A percentile compares a stretch with the other conserved stretches of the same genome.
Conservation (phyloP, 768 basidiomycete genomes). For the Xerocomus spinulosus region DNA sequence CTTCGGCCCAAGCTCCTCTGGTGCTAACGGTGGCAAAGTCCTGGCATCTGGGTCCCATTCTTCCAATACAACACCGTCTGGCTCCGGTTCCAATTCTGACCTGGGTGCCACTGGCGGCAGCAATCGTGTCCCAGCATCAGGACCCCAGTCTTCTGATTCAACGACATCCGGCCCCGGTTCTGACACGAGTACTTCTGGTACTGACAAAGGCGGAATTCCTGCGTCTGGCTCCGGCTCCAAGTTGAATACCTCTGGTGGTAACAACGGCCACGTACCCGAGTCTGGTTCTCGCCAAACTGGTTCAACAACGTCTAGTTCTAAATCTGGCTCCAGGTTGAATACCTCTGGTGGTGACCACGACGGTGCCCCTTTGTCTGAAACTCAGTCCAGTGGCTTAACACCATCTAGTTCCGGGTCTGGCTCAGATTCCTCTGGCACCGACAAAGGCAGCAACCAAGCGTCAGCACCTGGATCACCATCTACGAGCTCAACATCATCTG, state of each 20-base stretch:
- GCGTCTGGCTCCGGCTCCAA: neutral
- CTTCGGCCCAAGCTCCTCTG: no score
- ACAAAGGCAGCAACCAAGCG: no score
- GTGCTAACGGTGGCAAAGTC: no score
- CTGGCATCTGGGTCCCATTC: no score
- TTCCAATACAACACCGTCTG: no score
- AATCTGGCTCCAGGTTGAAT: neutral
- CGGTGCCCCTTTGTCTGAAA: neutral
- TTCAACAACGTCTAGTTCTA: constrained; percentile 1
- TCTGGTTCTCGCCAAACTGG: no score
- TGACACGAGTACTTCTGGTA: neutral
- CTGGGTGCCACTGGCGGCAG: no score
- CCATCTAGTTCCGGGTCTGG: neutral
- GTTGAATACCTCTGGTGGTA: neutral
- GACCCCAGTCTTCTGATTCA: no score
- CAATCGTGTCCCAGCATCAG: no score
- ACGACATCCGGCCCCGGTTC: neutral
- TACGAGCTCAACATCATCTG: neutral
- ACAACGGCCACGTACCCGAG: neutral
- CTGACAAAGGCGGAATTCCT: neutral
- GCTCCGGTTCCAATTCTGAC: neutral
- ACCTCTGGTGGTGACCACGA: neutral
- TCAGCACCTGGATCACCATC: neutral
- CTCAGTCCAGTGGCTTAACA: neutral
- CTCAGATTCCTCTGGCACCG: neutral